Conservation (phyloP, 2,329 filamentous ascomycete species). For the Curvularia hawaiiensis region DNA sequence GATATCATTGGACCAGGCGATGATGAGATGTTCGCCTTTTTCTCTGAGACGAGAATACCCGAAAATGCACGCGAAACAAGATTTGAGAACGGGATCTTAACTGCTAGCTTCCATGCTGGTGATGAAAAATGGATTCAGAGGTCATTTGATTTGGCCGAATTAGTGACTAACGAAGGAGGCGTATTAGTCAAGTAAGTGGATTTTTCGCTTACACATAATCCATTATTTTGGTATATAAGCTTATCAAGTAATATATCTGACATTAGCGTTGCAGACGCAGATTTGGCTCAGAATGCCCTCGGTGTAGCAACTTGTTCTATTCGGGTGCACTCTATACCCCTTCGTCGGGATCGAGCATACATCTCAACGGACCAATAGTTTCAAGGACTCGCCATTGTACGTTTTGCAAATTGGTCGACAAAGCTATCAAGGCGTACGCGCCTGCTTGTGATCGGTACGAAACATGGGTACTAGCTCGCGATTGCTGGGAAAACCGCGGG, state of each 20-base stretch:
- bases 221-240: too few relatives aligned
- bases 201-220: neutral
- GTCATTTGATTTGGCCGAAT: neutral
- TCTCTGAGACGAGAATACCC: neutral
- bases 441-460: too few relatives aligned
- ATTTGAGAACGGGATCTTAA: neutral
- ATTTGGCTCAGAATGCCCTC: neutral
- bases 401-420: too few relatives aligned
- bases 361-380: neutral
- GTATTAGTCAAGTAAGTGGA: neutral
- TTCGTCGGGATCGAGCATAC: neutral
- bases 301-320: neutral
- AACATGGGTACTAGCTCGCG: too few relatives aligned
- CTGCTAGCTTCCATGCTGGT: neutral
- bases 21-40: neutral
- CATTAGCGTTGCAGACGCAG: neutral
- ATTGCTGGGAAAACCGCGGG: too few relatives aligned
- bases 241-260: too few relatives aligned
- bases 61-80: neutral
- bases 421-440: too few relatives aligned
- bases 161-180: neutral
- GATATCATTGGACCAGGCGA: neutral
- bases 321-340: neutral
- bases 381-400: too few relatives aligned
- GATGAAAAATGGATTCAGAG: neutral